Evolutionary conservation across 441 rosid genomes (phyloP).

Genomic region (Populus hybrid): DNA sequence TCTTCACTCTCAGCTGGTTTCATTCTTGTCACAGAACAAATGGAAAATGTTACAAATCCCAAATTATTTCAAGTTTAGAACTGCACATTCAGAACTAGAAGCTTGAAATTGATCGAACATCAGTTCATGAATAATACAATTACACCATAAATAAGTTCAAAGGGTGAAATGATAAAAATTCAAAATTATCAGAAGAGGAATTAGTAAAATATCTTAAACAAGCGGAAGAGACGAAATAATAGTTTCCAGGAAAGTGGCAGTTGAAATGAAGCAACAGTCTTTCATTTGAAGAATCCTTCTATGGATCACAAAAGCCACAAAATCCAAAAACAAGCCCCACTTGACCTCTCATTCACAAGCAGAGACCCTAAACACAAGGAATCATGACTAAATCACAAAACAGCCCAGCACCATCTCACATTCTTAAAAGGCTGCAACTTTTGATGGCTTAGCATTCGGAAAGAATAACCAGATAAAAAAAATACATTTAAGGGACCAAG

Average conservation of each 20-base stretch:
- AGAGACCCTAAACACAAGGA: background rate
- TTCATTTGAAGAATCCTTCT: background rate
- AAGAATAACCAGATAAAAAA: background rate
- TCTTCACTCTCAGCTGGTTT: background rate
- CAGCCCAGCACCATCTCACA: background rate
- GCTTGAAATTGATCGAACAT: background rate
- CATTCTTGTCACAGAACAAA: background rate
- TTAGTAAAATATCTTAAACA: background rate
- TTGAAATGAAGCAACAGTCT: background rate
- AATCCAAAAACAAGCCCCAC: background rate
- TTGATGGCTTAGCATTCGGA: background rate
- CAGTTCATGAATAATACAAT: background rate
- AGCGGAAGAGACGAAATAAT: background rate
- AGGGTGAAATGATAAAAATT: background rate
- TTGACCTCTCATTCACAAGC: background rate
- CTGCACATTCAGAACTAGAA: background rate
- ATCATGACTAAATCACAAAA: background rate
- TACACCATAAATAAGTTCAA: background rate
- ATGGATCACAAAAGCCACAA: background rate
- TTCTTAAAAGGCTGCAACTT: background rate
- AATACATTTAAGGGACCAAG: background rate
- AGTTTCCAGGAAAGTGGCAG: background rate
- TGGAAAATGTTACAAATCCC: background rate
- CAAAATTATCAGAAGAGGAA: background rate
- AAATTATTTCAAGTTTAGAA: background rate